phyloP scores from a whole-genome alignment of 169 alveolate genomes.

The Eimeria tenella region DNA sequence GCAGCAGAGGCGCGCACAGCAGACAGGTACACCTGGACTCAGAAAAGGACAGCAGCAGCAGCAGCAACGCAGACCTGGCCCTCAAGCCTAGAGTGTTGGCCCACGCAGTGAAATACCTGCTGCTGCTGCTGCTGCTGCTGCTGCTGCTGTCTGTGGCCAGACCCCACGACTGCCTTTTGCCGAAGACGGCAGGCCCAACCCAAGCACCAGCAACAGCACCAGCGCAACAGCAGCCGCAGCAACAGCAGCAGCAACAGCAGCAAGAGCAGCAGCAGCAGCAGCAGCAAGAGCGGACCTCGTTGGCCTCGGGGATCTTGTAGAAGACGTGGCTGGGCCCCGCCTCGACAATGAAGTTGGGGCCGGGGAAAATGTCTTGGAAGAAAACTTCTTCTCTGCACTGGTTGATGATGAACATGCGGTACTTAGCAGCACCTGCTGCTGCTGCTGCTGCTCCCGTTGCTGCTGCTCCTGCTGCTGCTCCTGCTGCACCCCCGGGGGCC shows the following conservation, averaged over 20 bases:
- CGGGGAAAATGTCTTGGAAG: constrained; percentile 44
- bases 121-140: background rate
- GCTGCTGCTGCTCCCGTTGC: constrained; percentile 25
- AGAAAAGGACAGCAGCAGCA: background rate
- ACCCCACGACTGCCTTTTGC: background rate
- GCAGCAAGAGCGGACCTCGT: constrained; percentile 9
- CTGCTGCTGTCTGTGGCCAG: background rate
- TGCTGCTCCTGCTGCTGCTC: background rate
- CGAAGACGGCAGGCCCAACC: too few species aligned
- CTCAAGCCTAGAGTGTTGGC: background rate
- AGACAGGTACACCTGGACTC: background rate
- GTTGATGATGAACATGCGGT: constrained; percentile 49
- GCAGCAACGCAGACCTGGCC: background rate
- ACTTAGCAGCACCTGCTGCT: constrained; percentile 14
- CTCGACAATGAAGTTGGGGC: constrained; percentile 32
- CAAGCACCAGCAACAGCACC: background rate
- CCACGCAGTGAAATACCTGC: background rate
- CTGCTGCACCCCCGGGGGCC: background rate
- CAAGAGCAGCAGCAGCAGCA: constrained; percentile 25
- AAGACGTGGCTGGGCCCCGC: constrained; percentile 50
- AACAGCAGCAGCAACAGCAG: background rate
- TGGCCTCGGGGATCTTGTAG: constrained; percentile 26
- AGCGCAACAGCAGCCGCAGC: constrained; percentile 15
- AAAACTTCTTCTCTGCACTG: constrained; percentile 52
- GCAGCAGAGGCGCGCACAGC: background rate